These are phyloP conservation scores for Xylaria sp. DNA, from an alignment of 2,329 filamentous ascomycete species.

Conservation along the genomic window DNA sequence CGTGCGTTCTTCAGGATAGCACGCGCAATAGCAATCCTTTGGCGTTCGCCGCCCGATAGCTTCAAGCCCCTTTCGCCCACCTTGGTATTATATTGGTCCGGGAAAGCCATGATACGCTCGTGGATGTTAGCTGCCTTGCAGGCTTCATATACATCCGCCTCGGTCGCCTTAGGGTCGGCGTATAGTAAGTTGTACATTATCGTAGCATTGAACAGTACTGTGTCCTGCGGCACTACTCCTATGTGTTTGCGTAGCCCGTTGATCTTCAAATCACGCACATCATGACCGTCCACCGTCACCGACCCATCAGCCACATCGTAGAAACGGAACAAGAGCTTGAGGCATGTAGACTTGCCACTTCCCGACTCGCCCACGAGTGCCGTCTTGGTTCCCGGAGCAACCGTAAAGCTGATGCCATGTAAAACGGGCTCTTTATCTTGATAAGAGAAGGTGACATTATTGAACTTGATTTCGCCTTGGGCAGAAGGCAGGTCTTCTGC, in stretches of 20 bases:
- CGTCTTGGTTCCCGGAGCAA: conserved; percentile 57
- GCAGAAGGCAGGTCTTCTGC: conserved; percentile 49
- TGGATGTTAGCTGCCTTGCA: conserved; percentile 67
- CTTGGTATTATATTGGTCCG: conserved; percentile 53
- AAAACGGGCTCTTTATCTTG: conserved; percentile 53
- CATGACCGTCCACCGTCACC: conserved; percentile 66
- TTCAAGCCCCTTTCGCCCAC: conserved; percentile 46
- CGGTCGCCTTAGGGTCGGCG: conserved; percentile 62
- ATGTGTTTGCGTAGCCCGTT: conserved; percentile 62
- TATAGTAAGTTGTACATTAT: conserved; percentile 70
- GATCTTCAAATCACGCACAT: conserved; percentile 59
- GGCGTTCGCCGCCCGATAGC: conserved; percentile 69
- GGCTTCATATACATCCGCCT: conserved; percentile 65
- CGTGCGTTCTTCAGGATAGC: conserved; percentile 75
- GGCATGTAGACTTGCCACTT: conserved; percentile 65
- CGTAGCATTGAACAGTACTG: conserved; percentile 67
- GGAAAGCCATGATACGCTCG: conserved; percentile 66
- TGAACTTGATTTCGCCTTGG: conserved; percentile 55
- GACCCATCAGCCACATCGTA: conserved; percentile 65
- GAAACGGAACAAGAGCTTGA: conserved; percentile 68
- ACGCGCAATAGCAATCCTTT: conserved; percentile 69
- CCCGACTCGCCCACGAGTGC: conserved; percentile 60
- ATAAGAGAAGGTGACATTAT: conserved; percentile 57
- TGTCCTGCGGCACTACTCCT: conserved; percentile 66
- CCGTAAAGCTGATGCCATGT: conserved; percentile 55